phyloP scores from a whole-genome alignment of 2,329 filamentous ascomycete species.

The Acrocalymma vagum region DNA sequence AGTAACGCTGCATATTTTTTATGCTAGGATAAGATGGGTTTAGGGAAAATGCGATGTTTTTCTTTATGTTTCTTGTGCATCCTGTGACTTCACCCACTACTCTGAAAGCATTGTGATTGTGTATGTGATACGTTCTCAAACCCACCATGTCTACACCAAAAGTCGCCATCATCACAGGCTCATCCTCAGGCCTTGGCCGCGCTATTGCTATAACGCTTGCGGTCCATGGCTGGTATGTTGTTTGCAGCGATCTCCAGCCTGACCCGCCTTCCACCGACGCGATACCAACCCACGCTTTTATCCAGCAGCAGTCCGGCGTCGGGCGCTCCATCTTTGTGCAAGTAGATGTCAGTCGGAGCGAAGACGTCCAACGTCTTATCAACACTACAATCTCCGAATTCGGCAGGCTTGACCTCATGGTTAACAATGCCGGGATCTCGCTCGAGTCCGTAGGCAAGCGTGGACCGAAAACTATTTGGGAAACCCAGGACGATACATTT shows the following conservation, averaged over 20 bases:
- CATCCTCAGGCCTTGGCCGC: constrained; percentile 36
- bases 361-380: constrained; percentile 32
- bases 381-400: constrained; percentile 33
- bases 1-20: no score
- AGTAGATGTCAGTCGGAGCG: constrained; percentile 40
- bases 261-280: no score
- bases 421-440: constrained; percentile 48
- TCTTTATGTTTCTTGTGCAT: no score
- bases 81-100: no score
- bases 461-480: constrained; percentile 33
- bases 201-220: no score
- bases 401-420: constrained; percentile 45
- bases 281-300: constrained; percentile 28
- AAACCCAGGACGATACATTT: constrained; percentile 42
- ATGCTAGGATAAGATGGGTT: no score
- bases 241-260: no score
- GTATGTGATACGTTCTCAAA: constrained; percentile 1
- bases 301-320: constrained; percentile 18
- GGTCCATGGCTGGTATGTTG: constrained; percentile 26
- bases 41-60: no score
- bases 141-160: constrained; percentile 3
- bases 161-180: constrained; percentile 38
- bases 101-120: no score
- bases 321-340: constrained; percentile 36
- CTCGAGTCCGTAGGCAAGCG: constrained; percentile 38